Base-by-base conservation (phyloP, 305 asterid species). In the Rubia peregrina region DNA sequence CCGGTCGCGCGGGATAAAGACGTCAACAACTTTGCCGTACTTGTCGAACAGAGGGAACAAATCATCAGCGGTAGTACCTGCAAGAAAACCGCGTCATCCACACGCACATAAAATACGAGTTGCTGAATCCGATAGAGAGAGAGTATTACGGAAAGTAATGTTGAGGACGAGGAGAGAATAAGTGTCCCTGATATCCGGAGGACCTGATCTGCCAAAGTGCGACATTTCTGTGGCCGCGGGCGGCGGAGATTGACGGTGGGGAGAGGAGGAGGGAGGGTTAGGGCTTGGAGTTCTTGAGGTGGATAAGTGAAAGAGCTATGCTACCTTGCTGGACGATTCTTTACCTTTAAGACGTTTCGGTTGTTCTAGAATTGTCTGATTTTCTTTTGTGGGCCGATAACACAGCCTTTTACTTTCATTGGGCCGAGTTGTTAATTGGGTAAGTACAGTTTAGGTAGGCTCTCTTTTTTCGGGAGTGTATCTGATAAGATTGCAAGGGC, bases 141-240 rank as follows among this genome's bases (percentile, higher is more conserved):
- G 60, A 55, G 10, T 62, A 56, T 69, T 86, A 93, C 98, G 97
- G 69, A 90, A 93, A 73, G 98, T 89, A 71, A 93, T 89, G 91
- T 93, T 93, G 87, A 93, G 97, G 71, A 93, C 97, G 76, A 93
- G 96, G 42, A 93, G 95, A 33, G 98, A 93, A 76, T 60, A 93
- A 67, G 98, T 90, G 78, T 93, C 98, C 73, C 77, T 88, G 89
- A 93, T 93, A 83, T 93, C 98, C 79, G 98, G 97, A 62, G 98
- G 98, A n/a, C 97, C 98, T 36, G 95, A 84, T 85, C 98, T 88
- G 13, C 98, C 98, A 30, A 90, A 90, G 83, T 93, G 98, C 84
- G 97, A 93, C 98, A 93, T 93, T 69, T 78, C 71, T 75, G 22
- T n/a, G 14, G 33, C 44, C 24, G 46, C 0, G 14, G 21, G 71